Evolutionary conservation across 495 filamentous ascomycete genomes (phyloP), one percentile per base, ranked within the genome.

Genomic region (Neurospora hispaniola): DNA sequence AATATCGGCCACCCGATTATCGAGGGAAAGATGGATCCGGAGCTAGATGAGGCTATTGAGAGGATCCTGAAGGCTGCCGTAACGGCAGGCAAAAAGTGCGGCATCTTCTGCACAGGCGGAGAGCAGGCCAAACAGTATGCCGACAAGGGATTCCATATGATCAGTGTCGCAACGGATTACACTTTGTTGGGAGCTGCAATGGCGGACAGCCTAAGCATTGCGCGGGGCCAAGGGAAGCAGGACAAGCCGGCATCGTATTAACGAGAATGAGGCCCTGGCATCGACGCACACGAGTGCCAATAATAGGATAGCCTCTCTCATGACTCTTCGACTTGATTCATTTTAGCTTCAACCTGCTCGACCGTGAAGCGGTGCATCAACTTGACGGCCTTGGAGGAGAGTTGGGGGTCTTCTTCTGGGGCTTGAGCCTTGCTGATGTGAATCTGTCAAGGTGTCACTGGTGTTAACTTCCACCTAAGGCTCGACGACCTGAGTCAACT

Each of bases 321-420:
- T 73, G 79, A 72, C 46, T 81, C 82, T 74, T 89, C 91, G 14
- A 85, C 89, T 39, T 86, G 82, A 69, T 93, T 86, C 82, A 97
- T 93, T 73, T 92, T 85, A 20, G 83, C 82, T 75, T 90, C 84
- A 1, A 97, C 87, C 74, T 96, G 85, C 31, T 89, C 85, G 68
- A 88, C 83, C 4, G 88, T 91, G 79, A 93, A 94, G 48, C 92
- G 87, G 82, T 97, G 94, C 88, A 97, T 96, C 40, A 97, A 82
- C 78, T 96, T 96, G 73, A 87, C 81, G 3, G 90, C 88, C 74
- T 90, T 86, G 10, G 88, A 87, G 18, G 84, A 85, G 0, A 86
- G 84, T 40, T 84, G 82, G 4, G 85, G 82, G 46, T 84, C 79
- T 70, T 88, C 86, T 38, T 84, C 82, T 6, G 79, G 79, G 0